Base-by-base conservation (phyloP, 495 filamentous ascomycete species). In the Pseudotulostoma volvatum region DNA sequence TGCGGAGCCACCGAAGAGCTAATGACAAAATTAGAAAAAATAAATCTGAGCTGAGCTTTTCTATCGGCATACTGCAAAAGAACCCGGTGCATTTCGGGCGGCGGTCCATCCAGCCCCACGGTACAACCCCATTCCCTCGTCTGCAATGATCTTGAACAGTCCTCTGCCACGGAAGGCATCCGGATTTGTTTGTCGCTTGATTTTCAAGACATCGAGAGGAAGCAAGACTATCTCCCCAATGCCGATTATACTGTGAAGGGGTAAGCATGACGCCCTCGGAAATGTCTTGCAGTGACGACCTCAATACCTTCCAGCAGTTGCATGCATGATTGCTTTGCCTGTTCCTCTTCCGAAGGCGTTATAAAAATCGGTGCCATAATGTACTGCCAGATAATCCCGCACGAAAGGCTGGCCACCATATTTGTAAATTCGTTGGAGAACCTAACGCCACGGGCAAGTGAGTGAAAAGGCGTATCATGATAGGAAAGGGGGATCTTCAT, bases 131-230 rank as follows among this genome's bases (percentile, higher is more conserved):
- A 96, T 88, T 21, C 90, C 92, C 57, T 99, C 90, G 60, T 99
- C 90, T 37, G 70, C 64, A 42, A 99, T 67, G 38, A 99, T 95
- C 57, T 72, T 76, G 54, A 95, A 70, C 14, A 96, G 67, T 36
- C 92, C 92, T 51, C 90, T 80, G 46, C 88, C 87, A 41, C 86
- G 72, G 74, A 99, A 99, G 32, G 90, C 86, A 51, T 95, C 90
- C 21, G 90, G 90, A 71, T 99, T 99, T 28, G 90, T 99, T 64
- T 99, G 90, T 47, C 90, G 80, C 71, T 96, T 96, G 68, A 99
- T 99, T 72, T 99, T 99, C 17, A 99, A 69, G 9, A 99, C 90
- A 49, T 99, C 90, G 21, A 99, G 73, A 31, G 90, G 90, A 16
- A 99, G 72, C 2, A 99, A 69, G 43, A 99, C 70, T 46, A 99